phyloP scores from a whole-genome alignment of 1,284 basidiomycete species.

The Malassezia pachydermatis region DNA sequence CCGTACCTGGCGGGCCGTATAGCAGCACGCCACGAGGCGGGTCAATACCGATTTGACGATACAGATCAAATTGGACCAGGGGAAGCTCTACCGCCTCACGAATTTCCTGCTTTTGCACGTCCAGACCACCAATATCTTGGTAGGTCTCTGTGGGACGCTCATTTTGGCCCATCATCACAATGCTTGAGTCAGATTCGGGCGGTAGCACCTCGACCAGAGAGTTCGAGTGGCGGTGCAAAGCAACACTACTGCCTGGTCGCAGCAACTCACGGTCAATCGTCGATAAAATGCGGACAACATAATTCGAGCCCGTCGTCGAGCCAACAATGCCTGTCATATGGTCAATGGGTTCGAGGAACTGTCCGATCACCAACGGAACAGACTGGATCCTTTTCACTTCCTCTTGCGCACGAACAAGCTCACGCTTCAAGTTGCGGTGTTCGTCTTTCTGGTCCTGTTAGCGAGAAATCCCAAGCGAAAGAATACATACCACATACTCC shows the following conservation, averaged over 20 bases:
- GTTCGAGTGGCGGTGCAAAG: constrained; percentile 95
- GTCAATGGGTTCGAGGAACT: constrained; percentile 98
- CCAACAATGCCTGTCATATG: constrained; percentile 95
- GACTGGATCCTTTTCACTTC: constrained; percentile 99
- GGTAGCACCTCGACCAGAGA: constrained; percentile 96
- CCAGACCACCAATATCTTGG: constrained; percentile 77
- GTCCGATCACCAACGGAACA: constrained; percentile 97
- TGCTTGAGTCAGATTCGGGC: constrained; percentile 94
- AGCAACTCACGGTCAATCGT: constrained; percentile 94
- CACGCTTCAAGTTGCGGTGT: constrained; percentile 91
- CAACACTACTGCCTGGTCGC: constrained; percentile 92
- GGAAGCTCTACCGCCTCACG: constrained; percentile 96
- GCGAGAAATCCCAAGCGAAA: background rate
- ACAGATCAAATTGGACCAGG: constrained; percentile 84
- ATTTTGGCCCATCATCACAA: constrained; percentile 60
- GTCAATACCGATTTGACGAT: constrained; percentile 99
- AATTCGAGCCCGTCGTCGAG: constrained; percentile 94
- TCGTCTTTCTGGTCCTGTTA: constrained; percentile 64
- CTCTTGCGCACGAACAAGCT: constrained; percentile 94
- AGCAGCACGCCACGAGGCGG: constrained; percentile 82
- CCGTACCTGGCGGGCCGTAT: constrained; percentile 61
- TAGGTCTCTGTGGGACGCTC: constrained; percentile 59
- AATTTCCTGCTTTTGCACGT: constrained; percentile 97
- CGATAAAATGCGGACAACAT: constrained; percentile 92
- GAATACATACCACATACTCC: constrained; percentile 60